Evolutionary conservation across 495 filamentous ascomycete species (phyloP), one percentile per base, ranked within the genome.

Genomic region (Cercophora scortea): DNA sequence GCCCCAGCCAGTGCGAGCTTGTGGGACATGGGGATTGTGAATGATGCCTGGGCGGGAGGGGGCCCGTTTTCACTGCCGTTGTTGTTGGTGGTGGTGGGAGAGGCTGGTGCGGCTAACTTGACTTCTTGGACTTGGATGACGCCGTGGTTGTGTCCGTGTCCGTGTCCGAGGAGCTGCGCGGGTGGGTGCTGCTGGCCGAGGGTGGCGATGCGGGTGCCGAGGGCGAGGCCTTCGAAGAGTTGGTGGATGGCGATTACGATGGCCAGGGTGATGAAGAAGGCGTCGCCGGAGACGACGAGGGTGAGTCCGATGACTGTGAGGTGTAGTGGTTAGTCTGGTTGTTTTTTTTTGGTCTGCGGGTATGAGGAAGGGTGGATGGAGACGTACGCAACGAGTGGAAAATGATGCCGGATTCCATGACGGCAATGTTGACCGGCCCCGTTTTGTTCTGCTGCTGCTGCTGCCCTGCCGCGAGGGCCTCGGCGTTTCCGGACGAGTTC

Each of bases 191-290:
- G 38, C 16, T 36, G 32, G 4, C 68, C 65, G 18, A 88, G 71
- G 0, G 79, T 76, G 6, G 86, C 82, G 53, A 89, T 89, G 33
- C 85, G 80, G 6, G 85, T 79, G 13, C 87, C 86, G 9, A 90
- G 78, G 16, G 87, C 87, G 49, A 90, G 74, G 16, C 88, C 87
- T 70, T 91, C 87, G 49, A 91, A 90, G 61, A 85, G 85, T 61
- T 92, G 81, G 55, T 82, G 81, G 66, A 84, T 83, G 46, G 81
- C 57, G 46, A 84, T 80, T 40, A 82, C 81, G 36, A 75, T 61
- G 52, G 80, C 75, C 33, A 84, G 74, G 8, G 74, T 77, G 42
- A 69, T 62, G 68, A 83, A 83, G 59, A 71, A 74, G 32, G 66
- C 71, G 63, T 83, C 79, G 19, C 70, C 76, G 2, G 79, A 70